These are phyloP conservation scores for Mycena citricolor DNA, from an alignment of 1,284 basidiomycete species.

Conservation along the genomic window DNA sequence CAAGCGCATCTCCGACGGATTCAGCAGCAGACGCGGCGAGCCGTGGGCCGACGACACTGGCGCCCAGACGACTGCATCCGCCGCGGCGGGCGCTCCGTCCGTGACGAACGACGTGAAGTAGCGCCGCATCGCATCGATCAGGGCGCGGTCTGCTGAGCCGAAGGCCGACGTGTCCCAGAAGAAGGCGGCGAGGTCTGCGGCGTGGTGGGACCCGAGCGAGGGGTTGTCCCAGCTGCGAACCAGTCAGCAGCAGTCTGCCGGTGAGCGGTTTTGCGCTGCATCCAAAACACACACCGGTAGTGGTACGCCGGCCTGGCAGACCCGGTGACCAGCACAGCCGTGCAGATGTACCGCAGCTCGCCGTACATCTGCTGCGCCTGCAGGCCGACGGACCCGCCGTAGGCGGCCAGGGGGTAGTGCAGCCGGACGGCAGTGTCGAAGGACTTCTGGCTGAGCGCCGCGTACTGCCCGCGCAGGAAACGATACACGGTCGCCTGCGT, in stretches of 20 bases:
- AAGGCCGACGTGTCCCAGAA: slow-evolving; percentile 22
- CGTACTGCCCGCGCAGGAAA: slow-evolving; percentile 36
- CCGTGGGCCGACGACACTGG: slow-evolving; percentile 19
- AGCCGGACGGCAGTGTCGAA: slow-evolving; percentile 28
- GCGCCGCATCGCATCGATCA: slow-evolving; percentile 35
- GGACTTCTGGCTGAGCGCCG: slow-evolving; percentile 28
- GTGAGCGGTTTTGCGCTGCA: too few species aligned
- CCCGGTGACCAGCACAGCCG: slow-evolving; percentile 29
- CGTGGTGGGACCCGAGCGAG: slow-evolving; percentile 34
- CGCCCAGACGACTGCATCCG: slow-evolving; percentile 25
- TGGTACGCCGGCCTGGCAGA: slow-evolving; percentile 29
- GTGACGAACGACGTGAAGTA: slow-evolving; percentile 38
- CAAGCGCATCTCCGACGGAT: slow-evolving; percentile 22
- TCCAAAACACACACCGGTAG: slow-evolving; percentile 32
- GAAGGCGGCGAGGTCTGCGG: slow-evolving; percentile 36
- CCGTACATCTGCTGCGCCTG: slow-evolving; percentile 42
- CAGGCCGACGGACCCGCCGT: slow-evolving; percentile 30
- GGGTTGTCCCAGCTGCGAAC: slow-evolving; percentile 37
- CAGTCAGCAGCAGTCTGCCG: not conserved
- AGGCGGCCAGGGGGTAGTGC: slow-evolving; percentile 33
- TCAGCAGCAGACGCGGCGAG: slow-evolving; percentile 27
- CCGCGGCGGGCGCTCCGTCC: slow-evolving; percentile 27
- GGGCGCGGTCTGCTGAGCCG: slow-evolving; percentile 23
- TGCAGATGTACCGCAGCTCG: slow-evolving; percentile 40
- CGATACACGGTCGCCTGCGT: slow-evolving; percentile 36